These are phyloP conservation scores for Candida andamanensis DNA, from an alignment of 805 yeast species.

Conservation along the genomic window DNA sequence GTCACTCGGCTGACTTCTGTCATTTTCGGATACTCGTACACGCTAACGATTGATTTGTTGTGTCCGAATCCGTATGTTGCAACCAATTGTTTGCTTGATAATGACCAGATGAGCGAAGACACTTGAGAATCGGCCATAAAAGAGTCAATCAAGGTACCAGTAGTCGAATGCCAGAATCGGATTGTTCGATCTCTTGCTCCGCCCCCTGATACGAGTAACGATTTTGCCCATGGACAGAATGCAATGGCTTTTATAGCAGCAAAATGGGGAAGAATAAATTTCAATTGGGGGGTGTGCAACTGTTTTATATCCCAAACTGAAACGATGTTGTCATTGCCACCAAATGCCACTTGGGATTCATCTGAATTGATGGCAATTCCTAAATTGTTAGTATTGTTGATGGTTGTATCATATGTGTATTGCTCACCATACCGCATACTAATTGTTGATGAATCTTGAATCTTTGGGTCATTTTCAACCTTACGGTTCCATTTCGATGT, in stretches of 20 bases:
- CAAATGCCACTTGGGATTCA: conserved; percentile 61
- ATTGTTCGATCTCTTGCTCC: conserved; percentile 79
- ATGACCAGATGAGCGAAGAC: conserved; percentile 77
- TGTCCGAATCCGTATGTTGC: conserved; percentile 83
- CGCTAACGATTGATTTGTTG: conserved; percentile 48
- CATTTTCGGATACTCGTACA: conserved; percentile 67
- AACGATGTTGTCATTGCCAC: conserved; percentile 80
- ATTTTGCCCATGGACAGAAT: conserved; percentile 85
- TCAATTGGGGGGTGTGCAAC: conserved; percentile 35
- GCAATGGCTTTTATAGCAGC: conserved; percentile 92
- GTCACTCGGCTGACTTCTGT: conserved; percentile 43
- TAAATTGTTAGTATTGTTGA: conserved; percentile 21
- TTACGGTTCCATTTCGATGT: background rate
- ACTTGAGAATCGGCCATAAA: conserved; percentile 65
- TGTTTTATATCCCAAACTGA: conserved; percentile 66
- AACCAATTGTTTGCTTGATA: conserved; percentile 53
- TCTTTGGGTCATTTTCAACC: conserved; percentile 7
- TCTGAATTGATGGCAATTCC: conserved; percentile 58
- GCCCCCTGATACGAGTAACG: conserved; percentile 84
- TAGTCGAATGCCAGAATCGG: conserved; percentile 78
- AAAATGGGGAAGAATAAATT: conserved; percentile 53
- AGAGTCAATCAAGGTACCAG: conserved; percentile 66
- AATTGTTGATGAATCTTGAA: conserved; percentile 30
- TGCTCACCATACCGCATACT: conserved; percentile 36
- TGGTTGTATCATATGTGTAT: background rate